Evolutionary conservation across 768 basidiomycete species (phyloP), one percentile per base, ranked within the genome.

Genomic region (Rhodocollybia butyracea): DNA sequence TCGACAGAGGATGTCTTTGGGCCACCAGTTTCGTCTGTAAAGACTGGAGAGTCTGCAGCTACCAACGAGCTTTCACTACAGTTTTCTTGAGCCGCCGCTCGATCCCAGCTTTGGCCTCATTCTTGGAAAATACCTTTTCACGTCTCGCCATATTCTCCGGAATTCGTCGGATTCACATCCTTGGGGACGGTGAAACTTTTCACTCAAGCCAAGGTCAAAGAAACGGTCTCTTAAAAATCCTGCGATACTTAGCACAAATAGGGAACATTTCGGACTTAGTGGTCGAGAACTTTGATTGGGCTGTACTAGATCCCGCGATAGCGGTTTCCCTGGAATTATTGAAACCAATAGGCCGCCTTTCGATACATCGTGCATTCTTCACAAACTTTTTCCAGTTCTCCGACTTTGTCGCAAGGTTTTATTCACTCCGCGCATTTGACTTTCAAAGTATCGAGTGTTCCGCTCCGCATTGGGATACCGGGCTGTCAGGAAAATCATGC

Each of bases 1-100:
- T 48, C 2, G 63, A 66, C 26, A 57, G 24, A 22, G 46, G 21
- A 11, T 46, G 57, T 10, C 61, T 68, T 15, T 26, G 47, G 2
- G 46, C 46, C 3, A 59, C 58, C 32, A 64, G 61, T 51, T 31
- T 57, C 22, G 62, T 66, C n/a, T 69, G 63, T 39, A 43, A 54
- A 31, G 36, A 56, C 26, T 69, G 68, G 68, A 63, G 66, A 10
- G 38, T 51, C 26, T 45, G 61, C 22, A 58, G 62, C 61, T 61
- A 66, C 42, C 34, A 48, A 17, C 56, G 66, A 34, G 40, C 40
- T 24, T 69, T 69, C 47, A 42, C 54, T 13, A 57, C 51, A 4
- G 51, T 66, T 26, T 27, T 13, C n/a, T 52, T 68, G 8, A 29
- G 56, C 48, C 42, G 54, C 46, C 17, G 21, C 11, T 62, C 67